These are phyloP conservation scores for Leishmania martiniquensis DNA, from an alignment of 208 protist species.

Conservation along the genomic window DNA sequence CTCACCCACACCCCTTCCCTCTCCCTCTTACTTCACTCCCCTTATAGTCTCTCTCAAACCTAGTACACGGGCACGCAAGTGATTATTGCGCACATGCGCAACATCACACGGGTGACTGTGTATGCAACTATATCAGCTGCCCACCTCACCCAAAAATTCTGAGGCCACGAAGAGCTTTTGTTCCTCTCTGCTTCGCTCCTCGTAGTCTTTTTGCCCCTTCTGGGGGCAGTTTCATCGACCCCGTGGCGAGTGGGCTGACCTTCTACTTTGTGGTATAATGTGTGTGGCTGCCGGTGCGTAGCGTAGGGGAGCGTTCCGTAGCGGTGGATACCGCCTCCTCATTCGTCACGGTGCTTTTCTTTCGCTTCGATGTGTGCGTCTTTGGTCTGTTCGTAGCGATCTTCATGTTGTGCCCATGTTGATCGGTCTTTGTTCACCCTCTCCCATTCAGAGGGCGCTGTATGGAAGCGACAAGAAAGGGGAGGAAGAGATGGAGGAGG, in stretches of 20 bases:
- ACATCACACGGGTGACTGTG: not conserved
- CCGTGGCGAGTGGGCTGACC: not conserved
- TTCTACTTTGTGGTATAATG: not conserved
- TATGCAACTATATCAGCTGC: too few species aligned
- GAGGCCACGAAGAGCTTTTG: not conserved
- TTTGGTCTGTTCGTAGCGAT: not conserved
- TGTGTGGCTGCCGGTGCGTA: not conserved
- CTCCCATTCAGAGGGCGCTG: not conserved
- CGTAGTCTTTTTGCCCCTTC: not conserved
- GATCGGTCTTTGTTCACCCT: not conserved
- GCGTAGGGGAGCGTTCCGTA: not conserved
- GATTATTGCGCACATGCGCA: too few species aligned
- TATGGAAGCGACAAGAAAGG: not conserved
- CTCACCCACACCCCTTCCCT: too few species aligned
- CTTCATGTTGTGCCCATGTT: not conserved
- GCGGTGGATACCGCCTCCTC: not conserved
- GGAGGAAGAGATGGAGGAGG: too few species aligned
- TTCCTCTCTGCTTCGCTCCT: not conserved
- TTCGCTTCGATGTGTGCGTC: not conserved
- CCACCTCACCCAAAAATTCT: not conserved
- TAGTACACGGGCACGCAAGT: not conserved
- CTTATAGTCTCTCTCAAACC: not conserved
- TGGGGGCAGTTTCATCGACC: not conserved
- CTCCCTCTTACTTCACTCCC: too few species aligned
- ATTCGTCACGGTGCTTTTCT: not conserved